Base-by-base conservation (phyloP, 441 rosid genomes). In the Erodium chrysanthum region DNA sequence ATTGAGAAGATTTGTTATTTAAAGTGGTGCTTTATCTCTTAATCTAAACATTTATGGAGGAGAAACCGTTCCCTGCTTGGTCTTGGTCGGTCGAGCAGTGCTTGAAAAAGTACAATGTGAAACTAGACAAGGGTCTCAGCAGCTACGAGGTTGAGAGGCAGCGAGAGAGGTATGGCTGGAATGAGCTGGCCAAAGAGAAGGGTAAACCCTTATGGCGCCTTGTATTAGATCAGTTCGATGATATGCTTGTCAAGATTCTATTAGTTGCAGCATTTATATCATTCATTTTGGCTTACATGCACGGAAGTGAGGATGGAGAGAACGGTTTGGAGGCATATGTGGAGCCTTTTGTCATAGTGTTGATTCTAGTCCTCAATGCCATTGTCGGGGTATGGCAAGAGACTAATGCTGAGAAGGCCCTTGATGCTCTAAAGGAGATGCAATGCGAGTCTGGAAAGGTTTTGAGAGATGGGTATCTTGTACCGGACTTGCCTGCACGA, bases 341-440 rank as follows among this genome's bases (percentile, higher is more conserved):
- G 11, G 85, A 82, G 70, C 85, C 85, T 25, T 62, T 82, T 8
- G 85, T 82, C 17, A 82, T 82, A 6, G 79, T 81, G 56, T 64
- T 81, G 66, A 81, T 81, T 72, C 68, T 81, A 69, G 75, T 81
- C 22, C 59, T 81, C 22, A 81, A 81, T 65, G 82, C 85, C 0
- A 5, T 77, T 21, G 82, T 81, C 1, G 85, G 85, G 3, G 85
- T 81, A 37, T 81, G 85, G 85, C 85, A 81, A 59, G 85, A 79
- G 68, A 75, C 27, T 31, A 81, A 81, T 48, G 82, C 85, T 0
- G 85, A 81, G 78, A 81, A 81, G 67, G 85, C 85, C 20, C 66
- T 81, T 22, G 85, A 79, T 35, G 85, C 82, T 35, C 63, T 81
- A 18, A 73, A 79, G 60, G 81, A 81, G 75, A 81, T 81, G 60